A percentile compares a stretch with the other conserved stretches of the same genome.
Conservation (phyloP, 768 basidiomycete species). For the Lyophyllum decastes region DNA sequence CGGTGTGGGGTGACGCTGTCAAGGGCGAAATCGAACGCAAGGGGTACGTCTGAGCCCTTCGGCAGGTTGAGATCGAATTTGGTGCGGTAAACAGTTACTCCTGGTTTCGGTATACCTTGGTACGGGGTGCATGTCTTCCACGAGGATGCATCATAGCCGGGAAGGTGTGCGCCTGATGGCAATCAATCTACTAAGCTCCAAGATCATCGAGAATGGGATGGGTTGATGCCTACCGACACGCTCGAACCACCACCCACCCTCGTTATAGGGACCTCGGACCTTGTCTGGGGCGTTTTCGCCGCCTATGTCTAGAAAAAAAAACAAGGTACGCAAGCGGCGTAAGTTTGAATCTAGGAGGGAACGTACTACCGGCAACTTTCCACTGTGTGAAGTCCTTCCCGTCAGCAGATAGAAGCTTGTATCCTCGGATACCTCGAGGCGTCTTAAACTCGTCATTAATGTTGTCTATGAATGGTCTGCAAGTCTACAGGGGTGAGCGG, state of each 20-base stretch:
- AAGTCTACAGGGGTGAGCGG: not conserved
- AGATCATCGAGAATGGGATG: not conserved
- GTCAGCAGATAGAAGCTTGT: constrained; percentile 42
- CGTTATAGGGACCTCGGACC: constrained; percentile 59
- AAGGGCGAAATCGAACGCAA: constrained; percentile 62
- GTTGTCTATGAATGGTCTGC: constrained; percentile 21
- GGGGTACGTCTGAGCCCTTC: constrained; percentile 48
- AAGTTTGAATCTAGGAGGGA: not conserved
- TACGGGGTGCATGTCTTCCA: constrained; percentile 54
- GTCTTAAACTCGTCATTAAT: constrained; percentile 49
- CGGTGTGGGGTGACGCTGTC: constrained; percentile 53
- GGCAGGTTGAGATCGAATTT: constrained; percentile 57
- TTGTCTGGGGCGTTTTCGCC: constrained; percentile 52
- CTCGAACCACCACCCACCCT: constrained; percentile 58
- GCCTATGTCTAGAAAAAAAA: constrained; percentile 29
- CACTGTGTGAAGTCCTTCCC: constrained; percentile 34
- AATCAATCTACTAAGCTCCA: not conserved
- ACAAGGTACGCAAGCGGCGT: not conserved
- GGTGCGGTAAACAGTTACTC: constrained; percentile 67
- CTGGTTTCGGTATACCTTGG: constrained; percentile 47
- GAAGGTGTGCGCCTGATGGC: constrained; percentile 52
- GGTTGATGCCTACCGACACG: constrained; percentile 39
- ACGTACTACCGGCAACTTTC: constrained; percentile 42
- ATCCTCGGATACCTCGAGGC: constrained; percentile 69
- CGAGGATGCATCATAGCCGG: constrained; percentile 54